Evolutionary conservation across 352 stramenopile species (phyloP).

Genomic region (Globisporangium heterothallicum): DNA sequence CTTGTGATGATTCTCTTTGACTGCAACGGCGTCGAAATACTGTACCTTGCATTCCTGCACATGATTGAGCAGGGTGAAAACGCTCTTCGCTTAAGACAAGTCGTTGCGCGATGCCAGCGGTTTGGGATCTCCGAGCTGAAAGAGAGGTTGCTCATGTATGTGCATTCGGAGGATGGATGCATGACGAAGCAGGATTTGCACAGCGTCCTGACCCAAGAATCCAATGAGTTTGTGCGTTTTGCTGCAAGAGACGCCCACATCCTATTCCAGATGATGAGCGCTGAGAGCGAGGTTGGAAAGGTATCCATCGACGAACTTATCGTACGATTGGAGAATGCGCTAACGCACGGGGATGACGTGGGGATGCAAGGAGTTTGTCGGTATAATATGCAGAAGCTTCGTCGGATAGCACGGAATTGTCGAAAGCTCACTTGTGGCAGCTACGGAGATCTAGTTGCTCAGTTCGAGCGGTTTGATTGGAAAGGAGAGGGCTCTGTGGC

Average conservation of each 20-base stretch:
- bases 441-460: slow-evolving; percentile 26
- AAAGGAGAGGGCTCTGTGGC: slow-evolving; percentile 35
- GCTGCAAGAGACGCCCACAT: slow-evolving; percentile 29
- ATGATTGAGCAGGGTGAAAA: slow-evolving; percentile 22
- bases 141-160: slow-evolving; percentile 28
- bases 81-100: slow-evolving; percentile 17
- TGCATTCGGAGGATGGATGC: slow-evolving; percentile 31
- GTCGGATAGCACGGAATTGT: slow-evolving; percentile 45
- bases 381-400: slow-evolving; percentile 40
- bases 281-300: slow-evolving; percentile 8
- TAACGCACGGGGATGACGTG: slow-evolving; percentile 9
- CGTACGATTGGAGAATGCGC: slow-evolving; percentile 25
- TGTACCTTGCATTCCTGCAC: slow-evolving; percentile 48
- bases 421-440: slow-evolving; percentile 35
- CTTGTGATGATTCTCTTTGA: slow-evolving; percentile 50
- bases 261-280: slow-evolving; percentile 28
- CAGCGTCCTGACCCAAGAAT: slow-evolving; percentile 28
- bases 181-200: slow-evolving; percentile 40
- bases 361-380: slow-evolving; percentile 22
- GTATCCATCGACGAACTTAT: slow-evolving; percentile 34
- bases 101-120: slow-evolving; percentile 25
- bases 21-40: slow-evolving; percentile 34
- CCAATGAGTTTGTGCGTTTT: slow-evolving; percentile 23
- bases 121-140: slow-evolving; percentile 36
- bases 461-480: slow-evolving; percentile 73